phyloP scores from a whole-genome alignment of 495 filamentous ascomycete genomes.

The Lindgomyces ingoldianus region DNA sequence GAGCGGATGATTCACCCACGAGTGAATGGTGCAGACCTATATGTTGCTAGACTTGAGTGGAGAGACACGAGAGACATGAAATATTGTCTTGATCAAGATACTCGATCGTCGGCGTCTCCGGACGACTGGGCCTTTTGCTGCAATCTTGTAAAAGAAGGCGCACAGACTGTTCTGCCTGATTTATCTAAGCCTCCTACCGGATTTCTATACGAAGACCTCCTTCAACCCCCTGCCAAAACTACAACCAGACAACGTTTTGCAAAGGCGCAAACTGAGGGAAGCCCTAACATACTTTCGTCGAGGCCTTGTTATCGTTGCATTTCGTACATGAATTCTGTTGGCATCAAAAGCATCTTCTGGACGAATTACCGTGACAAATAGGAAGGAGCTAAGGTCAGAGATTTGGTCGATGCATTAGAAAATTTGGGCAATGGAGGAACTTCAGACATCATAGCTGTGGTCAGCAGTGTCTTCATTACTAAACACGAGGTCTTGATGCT shows the following conservation, averaged over 20 bases:
- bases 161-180: background rate
- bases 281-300: conserved; percentile 40
- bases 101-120: no score
- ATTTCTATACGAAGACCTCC: conserved; percentile 53
- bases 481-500: conserved; percentile 56
- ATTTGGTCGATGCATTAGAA: conserved; percentile 52
- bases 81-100: no score
- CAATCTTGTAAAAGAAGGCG: background rate
- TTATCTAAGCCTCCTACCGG: conserved; percentile 30
- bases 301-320: conserved; percentile 57
- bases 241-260: background rate
- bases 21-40: conserved; percentile 54
- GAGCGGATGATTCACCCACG: conserved; percentile 51
- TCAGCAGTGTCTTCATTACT: conserved; percentile 49
- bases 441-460: conserved; percentile 23
- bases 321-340: conserved; percentile 53
- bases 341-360: conserved; percentile 59
- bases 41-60: conserved; percentile 52
- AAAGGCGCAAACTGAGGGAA: background rate
- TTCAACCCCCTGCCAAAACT: background rate
- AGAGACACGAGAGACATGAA: no score
- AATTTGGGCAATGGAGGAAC: conserved; percentile 25
- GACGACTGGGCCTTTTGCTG: background rate
- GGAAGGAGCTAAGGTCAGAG: conserved; percentile 55
- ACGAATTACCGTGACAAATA: conserved; percentile 51